Evolutionary conservation across 2,329 filamentous ascomycete species (phyloP).

Genomic region (Shiraia sp.): DNA sequence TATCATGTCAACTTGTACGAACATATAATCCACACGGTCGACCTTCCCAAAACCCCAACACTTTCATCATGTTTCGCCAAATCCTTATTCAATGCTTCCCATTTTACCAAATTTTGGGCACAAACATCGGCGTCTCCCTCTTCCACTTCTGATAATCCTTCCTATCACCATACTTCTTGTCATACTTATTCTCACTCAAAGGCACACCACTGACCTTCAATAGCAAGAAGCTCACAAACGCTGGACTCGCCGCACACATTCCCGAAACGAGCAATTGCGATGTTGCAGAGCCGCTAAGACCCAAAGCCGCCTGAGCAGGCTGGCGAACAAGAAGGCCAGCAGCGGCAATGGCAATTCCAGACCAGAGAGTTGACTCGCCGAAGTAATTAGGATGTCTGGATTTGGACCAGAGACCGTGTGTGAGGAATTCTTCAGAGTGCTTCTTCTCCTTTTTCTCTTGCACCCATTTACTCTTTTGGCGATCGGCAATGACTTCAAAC

Average conservation of each 20-base stretch:
- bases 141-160: constrained; percentile 72
- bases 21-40: too few relatives aligned
- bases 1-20: too few relatives aligned
- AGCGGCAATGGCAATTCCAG: constrained; percentile 64
- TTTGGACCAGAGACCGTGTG: constrained; percentile 63
- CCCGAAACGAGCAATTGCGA: constrained; percentile 52
- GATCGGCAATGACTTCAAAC: constrained; percentile 65
- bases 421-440: constrained; percentile 69
- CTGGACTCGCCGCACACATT: constrained; percentile 63
- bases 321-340: constrained; percentile 60
- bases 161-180: constrained; percentile 64
- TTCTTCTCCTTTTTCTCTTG: constrained; percentile 65
- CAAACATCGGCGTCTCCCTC: constrained; percentile 65
- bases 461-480: constrained; percentile 66
- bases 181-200: constrained; percentile 70
- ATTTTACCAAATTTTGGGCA: constrained; percentile 62
- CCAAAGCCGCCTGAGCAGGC: constrained; percentile 62
- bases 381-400: constrained; percentile 72
- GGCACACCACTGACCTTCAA: constrained; percentile 67
- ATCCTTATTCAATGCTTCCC: too few relatives aligned
- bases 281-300: constrained; percentile 50
- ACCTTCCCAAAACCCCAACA: too few relatives aligned
- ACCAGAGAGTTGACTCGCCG: constrained; percentile 72
- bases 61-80: too few relatives aligned
- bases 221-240: constrained; percentile 66